Conservation (phyloP, 345 rosid genomes). For the Erysimum cheiranthoides region DNA sequence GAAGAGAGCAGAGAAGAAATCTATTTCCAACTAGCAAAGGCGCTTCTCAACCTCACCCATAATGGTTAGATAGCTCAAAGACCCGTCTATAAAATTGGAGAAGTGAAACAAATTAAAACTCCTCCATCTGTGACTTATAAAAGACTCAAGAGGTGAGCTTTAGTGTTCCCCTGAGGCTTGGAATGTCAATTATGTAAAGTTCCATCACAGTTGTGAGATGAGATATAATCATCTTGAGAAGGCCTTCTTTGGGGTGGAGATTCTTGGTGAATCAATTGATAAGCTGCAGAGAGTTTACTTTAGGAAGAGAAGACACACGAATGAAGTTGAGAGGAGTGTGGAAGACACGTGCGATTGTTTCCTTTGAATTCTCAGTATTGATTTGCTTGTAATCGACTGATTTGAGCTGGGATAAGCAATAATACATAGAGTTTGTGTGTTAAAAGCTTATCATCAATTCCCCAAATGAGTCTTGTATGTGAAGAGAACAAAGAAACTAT, state of each 20-base stretch:
- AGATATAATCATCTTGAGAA: background rate
- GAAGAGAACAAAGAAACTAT: conserved; percentile 18
- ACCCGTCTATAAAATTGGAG: background rate
- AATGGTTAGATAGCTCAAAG: background rate
- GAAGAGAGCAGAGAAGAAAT: background rate
- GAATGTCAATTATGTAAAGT: background rate
- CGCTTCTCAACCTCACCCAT: background rate
- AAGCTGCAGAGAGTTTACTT: no score
- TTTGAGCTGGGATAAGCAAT: no score
- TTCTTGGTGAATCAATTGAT: conserved; percentile 21
- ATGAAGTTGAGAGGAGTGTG: background rate
- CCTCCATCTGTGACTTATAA: background rate
- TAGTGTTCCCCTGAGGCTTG: conserved; percentile 1
- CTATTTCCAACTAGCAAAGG: background rate
- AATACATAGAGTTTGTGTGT: no score
- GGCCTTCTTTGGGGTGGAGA: background rate
- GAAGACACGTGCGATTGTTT: no score
- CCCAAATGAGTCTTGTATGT: conserved; percentile 9
- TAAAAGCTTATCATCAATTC: background rate
- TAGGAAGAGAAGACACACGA: no score
- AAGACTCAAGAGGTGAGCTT: conserved; percentile 8
- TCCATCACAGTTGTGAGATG: conserved; percentile 1
- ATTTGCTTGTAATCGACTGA: no score
- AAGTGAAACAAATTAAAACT: conserved; percentile 26
- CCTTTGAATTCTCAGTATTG: no score